phyloP scores from a whole-genome alignment of 768 basidiomycete genomes.

The Russula compacta region DNA sequence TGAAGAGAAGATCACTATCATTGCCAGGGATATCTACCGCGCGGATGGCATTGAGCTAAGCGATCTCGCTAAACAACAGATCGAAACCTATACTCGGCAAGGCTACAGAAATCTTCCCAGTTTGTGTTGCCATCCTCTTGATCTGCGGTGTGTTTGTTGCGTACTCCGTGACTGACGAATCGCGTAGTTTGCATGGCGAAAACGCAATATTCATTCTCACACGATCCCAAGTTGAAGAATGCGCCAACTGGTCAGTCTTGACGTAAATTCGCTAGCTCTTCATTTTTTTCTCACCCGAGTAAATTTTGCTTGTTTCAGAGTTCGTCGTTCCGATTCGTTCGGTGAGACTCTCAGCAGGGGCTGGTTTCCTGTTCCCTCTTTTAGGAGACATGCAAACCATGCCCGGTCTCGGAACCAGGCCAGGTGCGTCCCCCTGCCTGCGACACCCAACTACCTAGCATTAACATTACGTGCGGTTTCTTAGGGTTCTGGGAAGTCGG shows the following conservation, averaged over 20 bases:
- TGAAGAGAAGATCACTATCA: slow-evolving; percentile 79
- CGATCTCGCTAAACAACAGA: slow-evolving; percentile 73
- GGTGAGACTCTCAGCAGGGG: slow-evolving; percentile 83
- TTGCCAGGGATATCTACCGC: slow-evolving; percentile 88
- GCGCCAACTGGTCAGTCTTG: slow-evolving; percentile 60
- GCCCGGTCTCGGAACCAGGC: slow-evolving; percentile 90
- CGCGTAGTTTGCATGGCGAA: slow-evolving; percentile 87
- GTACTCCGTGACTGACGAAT: slow-evolving; percentile 1
- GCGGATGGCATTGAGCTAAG: slow-evolving; percentile 86
- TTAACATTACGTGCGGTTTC: slow-evolving; percentile 14
- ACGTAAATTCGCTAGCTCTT: slow-evolving; percentile 7
- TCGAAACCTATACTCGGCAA: slow-evolving; percentile 87
- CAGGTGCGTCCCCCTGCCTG: slow-evolving; percentile 38
- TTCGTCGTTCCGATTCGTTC: slow-evolving; percentile 90
- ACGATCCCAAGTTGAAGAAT: slow-evolving; percentile 84
- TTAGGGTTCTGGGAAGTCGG: slow-evolving; percentile 89
- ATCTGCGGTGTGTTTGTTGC: neutral
- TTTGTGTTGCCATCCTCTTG: slow-evolving; percentile 30
- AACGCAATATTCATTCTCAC: slow-evolving; percentile 96
- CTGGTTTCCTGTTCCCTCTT: slow-evolving; percentile 92
- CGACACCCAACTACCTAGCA: neutral
- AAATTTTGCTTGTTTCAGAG: slow-evolving; percentile 34
- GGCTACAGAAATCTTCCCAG: slow-evolving; percentile 74
- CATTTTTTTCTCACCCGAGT: neutral
- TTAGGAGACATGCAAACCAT: slow-evolving; percentile 98